Evolutionary conservation across 805 yeast species (phyloP).

Genomic region (Sugiyamaella mastotermitis): DNA sequence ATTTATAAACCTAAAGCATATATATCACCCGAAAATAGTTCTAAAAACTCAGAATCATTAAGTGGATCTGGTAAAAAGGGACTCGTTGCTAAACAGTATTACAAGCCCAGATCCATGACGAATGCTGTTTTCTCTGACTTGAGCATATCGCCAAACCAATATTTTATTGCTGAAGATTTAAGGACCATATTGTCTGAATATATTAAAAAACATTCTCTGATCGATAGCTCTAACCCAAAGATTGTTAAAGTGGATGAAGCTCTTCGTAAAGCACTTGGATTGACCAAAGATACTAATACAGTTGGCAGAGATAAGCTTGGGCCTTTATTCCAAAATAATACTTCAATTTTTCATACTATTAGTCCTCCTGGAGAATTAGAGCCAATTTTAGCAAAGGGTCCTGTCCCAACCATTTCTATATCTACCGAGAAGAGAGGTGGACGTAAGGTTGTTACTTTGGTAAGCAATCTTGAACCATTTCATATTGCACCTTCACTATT

Average conservation of each 20-base stretch:
- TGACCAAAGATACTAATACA: slow-evolving; percentile 26
- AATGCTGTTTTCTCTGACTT: slow-evolving; percentile 18
- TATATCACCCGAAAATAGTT: neutral
- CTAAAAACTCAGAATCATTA: neutral
- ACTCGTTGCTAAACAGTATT: slow-evolving; percentile 20
- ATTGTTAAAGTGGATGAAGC: slow-evolving; percentile 49
- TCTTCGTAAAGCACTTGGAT: slow-evolving; percentile 40
- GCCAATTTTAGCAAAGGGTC: slow-evolving; percentile 51
- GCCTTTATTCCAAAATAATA: slow-evolving; percentile 39
- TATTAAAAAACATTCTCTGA: slow-evolving; percentile 46
- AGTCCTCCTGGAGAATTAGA: slow-evolving; percentile 42
- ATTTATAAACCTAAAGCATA: slow-evolving; percentile 47
- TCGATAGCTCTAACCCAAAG: slow-evolving; percentile 47
- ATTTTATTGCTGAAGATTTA: slow-evolving; percentile 51
- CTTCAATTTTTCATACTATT: slow-evolving; percentile 40
- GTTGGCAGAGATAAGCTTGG: slow-evolving; percentile 33
- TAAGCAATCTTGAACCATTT: slow-evolving; percentile 64
- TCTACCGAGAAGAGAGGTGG: slow-evolving; percentile 75
- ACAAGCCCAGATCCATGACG: slow-evolving; percentile 26
- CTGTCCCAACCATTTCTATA: slow-evolving; percentile 59
- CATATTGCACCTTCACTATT: slow-evolving; percentile 57
- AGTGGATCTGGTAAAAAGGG: neutral
- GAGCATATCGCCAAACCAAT: slow-evolving; percentile 18
- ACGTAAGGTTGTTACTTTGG: slow-evolving; percentile 69
- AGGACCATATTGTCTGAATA: slow-evolving; percentile 50